Evolutionary conservation across 169 alveolate genomes (phyloP), one percentile per base, ranked within the genome.

Genomic region (Cryptosporidium tyzzeri): DNA sequence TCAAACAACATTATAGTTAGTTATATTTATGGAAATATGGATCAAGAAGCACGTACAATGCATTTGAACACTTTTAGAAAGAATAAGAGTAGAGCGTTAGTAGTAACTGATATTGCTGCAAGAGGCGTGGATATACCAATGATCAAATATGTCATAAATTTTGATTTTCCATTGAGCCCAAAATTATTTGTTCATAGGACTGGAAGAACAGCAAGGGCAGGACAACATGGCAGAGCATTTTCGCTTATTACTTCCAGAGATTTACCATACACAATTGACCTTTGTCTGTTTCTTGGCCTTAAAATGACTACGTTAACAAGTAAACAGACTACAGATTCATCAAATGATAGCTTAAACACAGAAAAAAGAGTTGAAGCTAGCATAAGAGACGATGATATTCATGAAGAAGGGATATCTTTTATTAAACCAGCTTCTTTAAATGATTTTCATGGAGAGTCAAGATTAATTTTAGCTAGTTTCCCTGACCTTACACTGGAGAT

Each of bases 151-250:
- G 98, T 95, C 4, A 95, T 96, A 16, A 96, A 96, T 92, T 94
- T 86, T 37, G 92, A 86, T 68, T 85, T 86, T 9, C 93, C 93
- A 6, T 91, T 92, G 7, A 58, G 92, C 9, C 86, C 92, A 67
- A 92, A 86, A 31, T 73, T 92, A 44, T 84, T 91, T 50, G 71
- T 95, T 23, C 97, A 96, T 86, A 94, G 98, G 84, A 95, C 96
- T 10, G 98, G 98, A 71, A 94, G 98, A 93, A 96, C 98, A 31
- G 98, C 98, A 18, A 94, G 98, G 87, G 97, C 97, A 69, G 98
- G 98, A n/a, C 67, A 86, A 23, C 68, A 93, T 61, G 98, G 98
- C 1, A 65, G 53, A 58, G 70, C 84, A 8, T 61, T 84, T 37
- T 92, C 95, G 2, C 86, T 94, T 55, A 93, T 93, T 51, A 91